Base-by-base conservation (phyloP, 2,329 filamentous ascomycete species). In the Aspergillus sp. region DNA sequence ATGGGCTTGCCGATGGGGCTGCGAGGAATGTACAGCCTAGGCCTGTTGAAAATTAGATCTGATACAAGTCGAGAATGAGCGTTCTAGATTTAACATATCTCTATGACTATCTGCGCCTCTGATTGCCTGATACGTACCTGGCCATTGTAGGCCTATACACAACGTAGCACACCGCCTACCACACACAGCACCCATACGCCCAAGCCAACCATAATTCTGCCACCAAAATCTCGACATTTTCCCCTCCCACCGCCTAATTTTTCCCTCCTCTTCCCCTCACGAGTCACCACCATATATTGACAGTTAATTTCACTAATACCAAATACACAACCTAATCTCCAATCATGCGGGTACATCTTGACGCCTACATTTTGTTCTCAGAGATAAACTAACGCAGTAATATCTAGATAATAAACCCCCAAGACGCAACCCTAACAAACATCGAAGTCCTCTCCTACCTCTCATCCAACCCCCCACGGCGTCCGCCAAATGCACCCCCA, bases 381-480 rank as follows among this genome's bases (percentile, higher is more conserved):
- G 3, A n/a, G 39, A 30, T 4, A 30, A 22, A 46, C 22, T 24
- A 20, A 30, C 34, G 20, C 39, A 8, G 6, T 4, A 7, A 27
- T 11, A 45, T 30, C 0, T 42, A 78, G 76, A 73, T 79, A 33
- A 69, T 79, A 55, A 76, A 79, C 61, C 75, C 77, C 46, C 77
- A 79, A 68, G 69, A 72, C 34, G 76, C 76, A n/a, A 69, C 73
- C 27, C 69, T 79, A 50, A 76, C 75, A 50, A 79, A 77, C 61
- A 67, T 75, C 24, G 77, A 79, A 69, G 76, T 79, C 47, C 68
- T 78, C 39, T 69, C 74, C 19, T 75, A 78, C 58, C 61, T 79
- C 37, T 73, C 71, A 13, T 60, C 70, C 22, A 75, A 77, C 54
- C 76, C 76, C 22, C 75, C 76, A 39, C 73, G 76, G 60, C 69